Evolutionary conservation across 1,284 basidiomycete genomes (phyloP).

Genomic region (Tilletia horrida): DNA sequence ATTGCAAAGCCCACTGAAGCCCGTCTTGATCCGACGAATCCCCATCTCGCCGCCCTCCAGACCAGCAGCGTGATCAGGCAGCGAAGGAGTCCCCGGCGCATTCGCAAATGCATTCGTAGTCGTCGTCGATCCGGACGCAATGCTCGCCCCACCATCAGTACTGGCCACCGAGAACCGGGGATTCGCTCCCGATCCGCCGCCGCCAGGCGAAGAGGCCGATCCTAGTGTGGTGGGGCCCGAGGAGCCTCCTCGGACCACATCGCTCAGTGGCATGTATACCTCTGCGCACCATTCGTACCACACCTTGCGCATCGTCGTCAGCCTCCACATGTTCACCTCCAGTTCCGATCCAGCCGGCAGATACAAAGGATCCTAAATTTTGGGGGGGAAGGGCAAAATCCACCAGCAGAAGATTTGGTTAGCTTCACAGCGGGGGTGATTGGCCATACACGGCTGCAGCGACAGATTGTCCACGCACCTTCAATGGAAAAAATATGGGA

Average conservation of each 20-base stretch:
- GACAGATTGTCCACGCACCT: conserved; percentile 20
- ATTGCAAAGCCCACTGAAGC: conserved; percentile 86
- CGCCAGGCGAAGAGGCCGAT: background rate
- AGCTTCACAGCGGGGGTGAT: too few relatives aligned
- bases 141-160: conserved; percentile 1
- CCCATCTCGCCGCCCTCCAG: background rate
- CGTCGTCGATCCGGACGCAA: conserved; percentile 10
- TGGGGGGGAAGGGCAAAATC: too few relatives aligned
- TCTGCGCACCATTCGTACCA: conserved; percentile 99
- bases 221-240: conserved; percentile 6
- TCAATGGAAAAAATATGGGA: conserved; percentile 83
- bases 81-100: conserved; percentile 44
- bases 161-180: background rate
- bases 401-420: too few relatives aligned
- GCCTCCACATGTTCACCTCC: conserved; percentile 88
- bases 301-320: conserved; percentile 73
- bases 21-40: conserved; percentile 70
- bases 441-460: too few relatives aligned
- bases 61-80: conserved; percentile 26
- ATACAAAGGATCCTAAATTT: conserved; percentile 76
- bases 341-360: conserved; percentile 87
- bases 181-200: background rate
- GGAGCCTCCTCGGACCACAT: background rate
- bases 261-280: conserved; percentile 67
- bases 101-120: conserved; percentile 37